These are phyloP conservation scores for Aspergillus panamensis DNA, from an alignment of 495 filamentous ascomycete species.

Conservation along the genomic window DNA sequence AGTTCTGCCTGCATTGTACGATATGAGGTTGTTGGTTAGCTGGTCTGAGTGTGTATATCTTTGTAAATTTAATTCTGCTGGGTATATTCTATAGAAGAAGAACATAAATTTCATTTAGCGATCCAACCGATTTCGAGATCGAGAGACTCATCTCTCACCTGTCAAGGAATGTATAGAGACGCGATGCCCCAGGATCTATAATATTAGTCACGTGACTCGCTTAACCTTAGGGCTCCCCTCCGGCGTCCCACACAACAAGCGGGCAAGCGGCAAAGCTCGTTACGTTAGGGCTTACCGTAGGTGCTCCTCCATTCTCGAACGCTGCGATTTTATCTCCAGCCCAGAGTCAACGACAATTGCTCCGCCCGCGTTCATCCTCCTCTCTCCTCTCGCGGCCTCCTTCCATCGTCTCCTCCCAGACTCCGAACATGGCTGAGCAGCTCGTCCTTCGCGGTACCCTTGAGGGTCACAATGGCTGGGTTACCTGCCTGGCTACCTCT, in stretches of 20 bases:
- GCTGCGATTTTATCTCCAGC: constrained; percentile 45
- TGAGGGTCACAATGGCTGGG: constrained; percentile 87
- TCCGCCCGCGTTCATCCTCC: constrained; percentile 41
- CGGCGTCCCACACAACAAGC: constrained; percentile 28
- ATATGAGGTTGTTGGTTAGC: background rate
- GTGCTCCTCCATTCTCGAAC: constrained; percentile 33
- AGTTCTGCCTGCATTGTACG: background rate
- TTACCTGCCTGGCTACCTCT: constrained; percentile 82
- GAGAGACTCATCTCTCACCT: background rate
- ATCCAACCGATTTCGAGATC: background rate
- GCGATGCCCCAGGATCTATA: background rate
- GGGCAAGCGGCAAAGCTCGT: constrained; percentile 29
- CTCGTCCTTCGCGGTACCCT: constrained; percentile 96
- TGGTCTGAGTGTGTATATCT: background rate
- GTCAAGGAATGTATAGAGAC: too few species aligned
- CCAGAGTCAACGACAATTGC: constrained; percentile 48
- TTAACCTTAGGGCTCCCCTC: constrained; percentile 38
- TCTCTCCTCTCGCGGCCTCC: constrained; percentile 37
- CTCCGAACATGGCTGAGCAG: constrained; percentile 81
- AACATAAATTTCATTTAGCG: background rate
- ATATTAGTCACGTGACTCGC: constrained; percentile 29
- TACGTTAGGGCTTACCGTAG: constrained; percentile 38
- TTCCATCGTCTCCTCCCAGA: constrained; percentile 43
- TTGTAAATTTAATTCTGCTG: background rate
- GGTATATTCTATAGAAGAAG: background rate